A percentile compares a stretch with the other conserved stretches of the same genome.
Evolutionary conservation across 768 basidiomycete species (phyloP).

Genomic region (Royoungia palumana): DNA sequence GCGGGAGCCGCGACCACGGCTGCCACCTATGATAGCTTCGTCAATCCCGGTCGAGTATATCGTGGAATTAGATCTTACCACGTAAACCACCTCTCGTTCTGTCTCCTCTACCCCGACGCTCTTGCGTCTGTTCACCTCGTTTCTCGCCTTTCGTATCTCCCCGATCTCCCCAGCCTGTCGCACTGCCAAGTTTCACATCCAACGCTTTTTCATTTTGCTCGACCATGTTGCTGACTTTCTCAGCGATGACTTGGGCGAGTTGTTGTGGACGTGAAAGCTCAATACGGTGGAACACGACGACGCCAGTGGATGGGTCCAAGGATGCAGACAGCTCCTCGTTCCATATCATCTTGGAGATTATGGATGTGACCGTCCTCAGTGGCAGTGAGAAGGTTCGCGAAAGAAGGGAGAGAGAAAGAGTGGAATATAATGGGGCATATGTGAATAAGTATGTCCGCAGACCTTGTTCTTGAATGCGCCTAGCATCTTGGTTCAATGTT

Average conservation of each 20-base stretch:
- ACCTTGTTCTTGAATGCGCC: conserved; percentile 97
- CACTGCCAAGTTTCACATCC: conserved; percentile 76
- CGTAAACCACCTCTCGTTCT: conserved; percentile 50
- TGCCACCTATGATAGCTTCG: conserved; percentile 43
- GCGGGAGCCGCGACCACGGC: conserved; percentile 71
- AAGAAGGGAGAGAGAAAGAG: conserved; percentile 83
- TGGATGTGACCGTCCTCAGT: conserved; percentile 66
- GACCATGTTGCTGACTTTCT: conserved; percentile 80
- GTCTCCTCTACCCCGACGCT: conserved; percentile 73
- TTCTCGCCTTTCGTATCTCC: conserved; percentile 63
- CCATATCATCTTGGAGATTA: conserved; percentile 99
- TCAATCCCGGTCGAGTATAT: conserved; percentile 1
- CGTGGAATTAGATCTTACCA: conserved; percentile 38
- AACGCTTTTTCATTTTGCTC: conserved; percentile 91
- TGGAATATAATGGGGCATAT: conserved; percentile 88
- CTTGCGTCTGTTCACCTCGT: conserved; percentile 74
- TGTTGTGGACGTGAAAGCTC: conserved; percentile 88
- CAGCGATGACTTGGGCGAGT: conserved; percentile 84
- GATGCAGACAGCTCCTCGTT: conserved; percentile 92
- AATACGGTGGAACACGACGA: conserved; percentile 90
- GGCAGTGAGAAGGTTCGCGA: conserved; percentile 86
- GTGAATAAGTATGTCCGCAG: conserved; percentile 96
- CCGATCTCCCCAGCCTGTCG: conserved; percentile 52
- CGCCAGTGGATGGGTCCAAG: conserved; percentile 85
- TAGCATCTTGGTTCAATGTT: conserved; percentile 30